Base-by-base conservation (phyloP, 2,329 filamentous ascomycete genomes). In the Bimuria novae-zelandiae region DNA sequence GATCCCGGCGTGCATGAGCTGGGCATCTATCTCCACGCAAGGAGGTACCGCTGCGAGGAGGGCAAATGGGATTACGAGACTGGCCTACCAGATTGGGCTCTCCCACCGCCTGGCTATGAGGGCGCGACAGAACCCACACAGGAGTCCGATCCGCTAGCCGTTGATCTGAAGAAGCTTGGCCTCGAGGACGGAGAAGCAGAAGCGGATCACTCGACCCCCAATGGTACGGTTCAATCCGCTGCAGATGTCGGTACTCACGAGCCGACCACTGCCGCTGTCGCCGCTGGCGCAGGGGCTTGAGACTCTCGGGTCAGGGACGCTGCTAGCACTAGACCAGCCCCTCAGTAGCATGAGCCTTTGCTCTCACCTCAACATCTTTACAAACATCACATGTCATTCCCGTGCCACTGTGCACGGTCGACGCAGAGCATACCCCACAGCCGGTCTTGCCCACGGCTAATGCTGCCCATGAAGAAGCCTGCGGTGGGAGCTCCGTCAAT, bases 1-100 rank as follows among this genome's bases (percentile, higher is more conserved):
- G 94, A 99, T 69, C 94, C 94, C 0, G 92, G 92, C 1, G 76
- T 81, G 36, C 92, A 97, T 66, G 94, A 99, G 77, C 80, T 99
- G 41, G 90, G 90, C 0, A 88, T 99, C 35, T 99, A 93, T 82
- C 80, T 99, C 56, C 94, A 99, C 77, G 95, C 93, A 52, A 84
- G 92, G 55, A 86, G 90, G 40, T 99, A 99, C 72, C 88, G 93
- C 62, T 92, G 93, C 71, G 84, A 86, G 22, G 85, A 86, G 22
- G 93, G 92, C 3, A 81, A 81, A 48, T 99, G 94, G 94, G 86
- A 86, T 48, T 97, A 97, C 73, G 84, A 88, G 67, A 97, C 92
- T 61, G 84, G 86, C 21, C 79, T 97, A 69, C 94, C 94, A 1
- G 78, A 79, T 17, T 99, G 94, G 94, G 93, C 92, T 14, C 73